Base-by-base conservation (phyloP, 257 asterid genomes). In the Coffea canephora region DNA sequence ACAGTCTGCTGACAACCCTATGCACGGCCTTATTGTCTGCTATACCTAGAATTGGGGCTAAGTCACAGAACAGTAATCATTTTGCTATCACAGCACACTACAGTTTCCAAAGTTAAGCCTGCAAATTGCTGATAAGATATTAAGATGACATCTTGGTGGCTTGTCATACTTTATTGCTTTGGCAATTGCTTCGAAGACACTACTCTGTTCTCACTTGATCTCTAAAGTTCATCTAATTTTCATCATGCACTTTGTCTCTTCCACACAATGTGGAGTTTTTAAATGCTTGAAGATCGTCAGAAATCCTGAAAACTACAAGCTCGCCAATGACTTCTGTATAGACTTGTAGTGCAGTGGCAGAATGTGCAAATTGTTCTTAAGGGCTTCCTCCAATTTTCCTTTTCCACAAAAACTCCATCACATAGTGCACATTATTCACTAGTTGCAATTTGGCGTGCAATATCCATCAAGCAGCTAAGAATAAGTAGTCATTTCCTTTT, bases 141-240 rank as follows among this genome's bases (percentile, higher is more conserved):
- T 39, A 39, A 39, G 43, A 14, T 15, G 64, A 18, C 65, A 31
- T 31, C 34, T n/a, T 23, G 16, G 75, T 46, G 19, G 21, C 27
- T 69, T 69, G 73, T 41, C 15, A 7, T 4, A 43, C 23, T 71
- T 71, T 39, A 39, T 39, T 39, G 43, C 43, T 39, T 39, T 31
- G 4, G 75, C 61, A 71, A 71, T 71, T 46, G 21, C 75, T n/a
- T 45, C 2, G 4, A 71, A 71, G 75, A 52, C 55, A 70, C 54
- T 43, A 70, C 54, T 43, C 74, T 70, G 8, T 57, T 72, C 25
- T 25, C 76, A 25, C 43, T 39, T 70, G 23, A 0, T 71, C n/a
- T 71, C n/a, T n/a, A 54, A 6, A 45, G 71, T n/a, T 67, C n/a
- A 0, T 16, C 16, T 71, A 27, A 8, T 46, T 23, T 46, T 6